Evolutionary conservation across 306 rosid species (phyloP), one percentile per base, ranked within the genome.

Genomic region (Citrullus colocynthis): DNA sequence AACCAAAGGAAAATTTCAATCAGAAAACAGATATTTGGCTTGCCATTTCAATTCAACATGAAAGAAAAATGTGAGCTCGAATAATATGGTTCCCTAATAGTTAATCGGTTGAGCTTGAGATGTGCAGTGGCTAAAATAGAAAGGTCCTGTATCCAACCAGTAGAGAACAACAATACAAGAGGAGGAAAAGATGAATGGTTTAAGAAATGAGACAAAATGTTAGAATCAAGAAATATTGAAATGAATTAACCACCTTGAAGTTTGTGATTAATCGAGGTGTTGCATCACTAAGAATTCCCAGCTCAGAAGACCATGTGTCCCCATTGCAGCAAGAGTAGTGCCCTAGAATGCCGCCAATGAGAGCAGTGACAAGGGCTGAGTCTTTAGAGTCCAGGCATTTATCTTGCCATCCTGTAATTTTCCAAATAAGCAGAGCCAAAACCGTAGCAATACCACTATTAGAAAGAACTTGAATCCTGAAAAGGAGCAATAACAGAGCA

Each of bases 261-360:
- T 91, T 92, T 71, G 98, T 90, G 76, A 95, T 92, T 59, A 95
- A 80, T 57, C 91, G 89, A 79, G 97, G 98, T 17, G 82, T 89
- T 12, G 88, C 95, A 49, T 90, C 87, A 69, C 98, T 89, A 7
- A 95, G 97, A 67, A 95, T 75, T 66, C 97, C 98, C 71, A 95
- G 86, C 86, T 95, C 98, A 49, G 98, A 95, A 76, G 97, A 92
- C 98, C 98, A 95, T 16, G 98, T 95, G 73, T 95, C 98, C 49
- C 98, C 97, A 77, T 92, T 95, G 86, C 98, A 88, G 84, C 98
- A 95, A 80, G 86, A 86, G 74, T 88, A 95, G 80, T 92, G 98
- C 64, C 98, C 98, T 18, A 95, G 84, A 74, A 95, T 84, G 18
- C 90, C 98, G 44, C 97, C 95, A 63, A 95, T 85, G 83, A 95